Base-by-base conservation (phyloP, 2,329 filamentous ascomycete species). In the Colletotrichum tamarilloi region DNA sequence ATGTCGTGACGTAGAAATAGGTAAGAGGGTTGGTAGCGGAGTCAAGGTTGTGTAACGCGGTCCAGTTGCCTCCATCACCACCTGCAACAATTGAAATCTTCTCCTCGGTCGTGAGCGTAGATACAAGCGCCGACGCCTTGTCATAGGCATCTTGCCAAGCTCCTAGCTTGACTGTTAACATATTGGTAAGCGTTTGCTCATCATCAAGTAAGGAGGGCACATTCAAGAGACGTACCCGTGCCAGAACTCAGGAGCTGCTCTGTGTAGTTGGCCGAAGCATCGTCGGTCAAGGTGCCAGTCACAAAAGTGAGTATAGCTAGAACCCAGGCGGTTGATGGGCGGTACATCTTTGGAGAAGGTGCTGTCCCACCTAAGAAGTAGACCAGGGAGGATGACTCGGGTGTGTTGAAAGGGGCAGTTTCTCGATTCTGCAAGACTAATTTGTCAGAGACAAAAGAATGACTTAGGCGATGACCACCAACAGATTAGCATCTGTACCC, bases 81-180 rank as follows among this genome's bases (percentile, higher is more conserved):
- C 67, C 79, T 5, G 82, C 77, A 0, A 79, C 76, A 28, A 87
- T 83, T 73, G 87, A 87, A 38, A 82, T 89, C 79, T 91, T 93
- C 78, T 93, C 92, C 11, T 91, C 91, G 2, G 93, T 80, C 0
- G 91, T 93, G 88, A 93, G 90, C 64, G 88, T 86, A 46, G 82
- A 81, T 11, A 93, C 91, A 2, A 93, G 81, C 1, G 82, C 79
- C 32, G 86, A 83, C 1, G 92, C 91, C 74, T 88, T 90, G 53
- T 81, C 81, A 77, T 92, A 93, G 58, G 91, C 90, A 30, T 84
- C 82, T 6, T 84, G 83, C 92, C 92, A 93, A 3, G 70, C 74
- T 24, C 77, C 77, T 49, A 79, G 77, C 4, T 77, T 77, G 64
- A 78, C 75, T 76, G 3, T 55, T 26, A 3, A 3, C 14, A 19